Conservation (phyloP, 164 flowering plant genomes). For the Stephania yunnanensis region DNA sequence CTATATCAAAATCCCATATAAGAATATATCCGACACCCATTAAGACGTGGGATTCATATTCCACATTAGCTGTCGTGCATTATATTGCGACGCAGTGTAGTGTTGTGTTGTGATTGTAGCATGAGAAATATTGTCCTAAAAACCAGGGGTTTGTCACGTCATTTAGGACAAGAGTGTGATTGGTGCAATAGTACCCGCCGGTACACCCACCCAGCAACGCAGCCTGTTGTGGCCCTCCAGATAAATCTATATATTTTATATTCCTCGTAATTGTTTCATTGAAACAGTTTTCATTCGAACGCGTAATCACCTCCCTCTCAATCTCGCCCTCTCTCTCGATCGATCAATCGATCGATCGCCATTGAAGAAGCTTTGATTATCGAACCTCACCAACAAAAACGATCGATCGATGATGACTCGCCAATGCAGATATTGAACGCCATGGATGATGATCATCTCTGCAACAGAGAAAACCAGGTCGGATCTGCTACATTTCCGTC, state of each 20-base stretch:
- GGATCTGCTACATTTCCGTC: constrained; percentile 1
- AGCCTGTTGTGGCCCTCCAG: not conserved
- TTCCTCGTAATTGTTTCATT: too few relatives aligned
- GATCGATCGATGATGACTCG: not conserved
- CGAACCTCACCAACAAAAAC: not conserved
- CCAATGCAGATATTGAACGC: not conserved
- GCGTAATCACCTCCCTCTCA: not conserved
- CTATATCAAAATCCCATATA: too few relatives aligned
- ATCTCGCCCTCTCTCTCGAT: not conserved
- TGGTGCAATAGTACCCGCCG: not conserved
- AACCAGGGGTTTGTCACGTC: too few relatives aligned
- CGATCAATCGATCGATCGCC: not conserved
- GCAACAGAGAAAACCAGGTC: not conserved
- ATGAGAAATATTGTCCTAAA: too few relatives aligned
- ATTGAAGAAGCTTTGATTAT: not conserved
- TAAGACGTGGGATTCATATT: too few relatives aligned
- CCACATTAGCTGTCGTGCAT: too few relatives aligned
- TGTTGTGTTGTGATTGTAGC: too few relatives aligned
- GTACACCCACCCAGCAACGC: not conserved
- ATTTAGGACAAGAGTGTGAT: too few relatives aligned
- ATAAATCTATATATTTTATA: not conserved
- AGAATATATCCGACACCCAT: too few relatives aligned
- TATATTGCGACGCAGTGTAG: too few relatives aligned
- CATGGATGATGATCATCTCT: not conserved
- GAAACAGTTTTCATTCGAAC: not conserved